These are phyloP conservation scores for Yarrowia sp. DNA, from an alignment of 805 yeast genomes.

Conservation along the genomic window DNA sequence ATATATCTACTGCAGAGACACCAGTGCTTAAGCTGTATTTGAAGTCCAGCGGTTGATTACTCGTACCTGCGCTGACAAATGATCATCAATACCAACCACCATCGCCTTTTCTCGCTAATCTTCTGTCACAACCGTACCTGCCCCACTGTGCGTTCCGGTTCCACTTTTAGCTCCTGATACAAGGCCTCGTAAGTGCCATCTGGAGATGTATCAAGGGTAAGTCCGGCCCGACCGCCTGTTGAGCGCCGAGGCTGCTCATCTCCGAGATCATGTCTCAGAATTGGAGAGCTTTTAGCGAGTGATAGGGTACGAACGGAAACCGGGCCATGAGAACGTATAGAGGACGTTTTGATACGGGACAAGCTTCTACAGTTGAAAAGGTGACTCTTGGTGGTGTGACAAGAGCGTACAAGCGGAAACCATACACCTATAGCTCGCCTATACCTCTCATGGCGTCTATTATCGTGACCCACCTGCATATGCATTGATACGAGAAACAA, in stretches of 20 bases:
- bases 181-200: background rate
- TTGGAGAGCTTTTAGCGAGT: too few species aligned
- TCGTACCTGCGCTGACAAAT: too few species aligned
- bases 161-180: background rate
- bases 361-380: background rate
- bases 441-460: background rate
- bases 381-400: too few species aligned
- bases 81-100: too few species aligned
- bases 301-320: too few species aligned
- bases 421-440: background rate
- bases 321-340: too few species aligned
- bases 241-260: background rate
- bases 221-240: constrained; percentile 1
- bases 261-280: constrained; percentile 24
- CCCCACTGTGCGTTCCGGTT: background rate
- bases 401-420: background rate
- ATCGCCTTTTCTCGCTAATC: too few species aligned
- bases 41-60: too few species aligned
- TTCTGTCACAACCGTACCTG: too few species aligned
- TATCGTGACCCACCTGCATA: constrained; percentile 23
- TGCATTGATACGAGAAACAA: constrained; percentile 19
- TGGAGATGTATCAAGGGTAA: too few species aligned
- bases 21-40: too few species aligned
- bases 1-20: too few species aligned
- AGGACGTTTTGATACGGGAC: background rate